Percentiles rank a stretch among this genome's conserved stretches.
Evolutionary conservation across 2,329 filamentous ascomycete genomes (phyloP).

Genomic region (Diaporthe citrichinensis): DNA sequence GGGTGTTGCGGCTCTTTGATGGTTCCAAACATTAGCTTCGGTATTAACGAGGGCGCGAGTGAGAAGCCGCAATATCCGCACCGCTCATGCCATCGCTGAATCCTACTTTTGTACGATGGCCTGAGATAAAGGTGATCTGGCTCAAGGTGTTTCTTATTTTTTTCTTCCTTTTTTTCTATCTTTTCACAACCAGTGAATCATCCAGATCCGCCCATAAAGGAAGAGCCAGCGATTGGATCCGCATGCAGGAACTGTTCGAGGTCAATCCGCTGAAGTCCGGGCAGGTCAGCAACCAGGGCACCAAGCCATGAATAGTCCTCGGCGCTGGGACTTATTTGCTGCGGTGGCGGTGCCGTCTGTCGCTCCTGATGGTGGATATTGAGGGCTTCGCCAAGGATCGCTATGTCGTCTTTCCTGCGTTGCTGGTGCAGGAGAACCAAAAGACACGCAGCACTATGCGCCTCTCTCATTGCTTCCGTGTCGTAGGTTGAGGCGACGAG

Average conservation of each 20-base stretch:
- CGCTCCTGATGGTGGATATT: constrained; percentile 51
- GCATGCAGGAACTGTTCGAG: constrained; percentile 53
- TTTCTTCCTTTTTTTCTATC: not conserved
- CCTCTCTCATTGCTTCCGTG: constrained; percentile 65
- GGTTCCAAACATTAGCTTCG: not conserved
- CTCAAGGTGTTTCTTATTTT: not conserved
- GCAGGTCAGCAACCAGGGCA: constrained; percentile 59
- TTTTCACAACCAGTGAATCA: not conserved
- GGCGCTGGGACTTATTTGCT: constrained; percentile 42
- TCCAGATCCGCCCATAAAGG: constrained; percentile 19
- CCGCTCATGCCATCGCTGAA: not conserved
- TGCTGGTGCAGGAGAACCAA: constrained; percentile 67
- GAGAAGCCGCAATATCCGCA: constrained; percentile 39
- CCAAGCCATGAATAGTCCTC: constrained; percentile 59
- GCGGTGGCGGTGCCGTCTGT: constrained; percentile 33
- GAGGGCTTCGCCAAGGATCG: constrained; percentile 55
- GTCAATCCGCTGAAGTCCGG: constrained; percentile 59
- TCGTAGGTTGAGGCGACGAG: constrained; percentile 59
- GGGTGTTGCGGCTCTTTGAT: constrained; percentile 20
- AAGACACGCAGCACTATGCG: constrained; percentile 67
- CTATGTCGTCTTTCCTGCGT: constrained; percentile 61
- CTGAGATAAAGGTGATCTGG: not conserved
- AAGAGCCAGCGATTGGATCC: constrained; percentile 36
- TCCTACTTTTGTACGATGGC: not conserved
- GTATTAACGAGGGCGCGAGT: not conserved